phyloP scores from a whole-genome alignment of 768 basidiomycete genomes.

The Jaapia argillacea region DNA sequence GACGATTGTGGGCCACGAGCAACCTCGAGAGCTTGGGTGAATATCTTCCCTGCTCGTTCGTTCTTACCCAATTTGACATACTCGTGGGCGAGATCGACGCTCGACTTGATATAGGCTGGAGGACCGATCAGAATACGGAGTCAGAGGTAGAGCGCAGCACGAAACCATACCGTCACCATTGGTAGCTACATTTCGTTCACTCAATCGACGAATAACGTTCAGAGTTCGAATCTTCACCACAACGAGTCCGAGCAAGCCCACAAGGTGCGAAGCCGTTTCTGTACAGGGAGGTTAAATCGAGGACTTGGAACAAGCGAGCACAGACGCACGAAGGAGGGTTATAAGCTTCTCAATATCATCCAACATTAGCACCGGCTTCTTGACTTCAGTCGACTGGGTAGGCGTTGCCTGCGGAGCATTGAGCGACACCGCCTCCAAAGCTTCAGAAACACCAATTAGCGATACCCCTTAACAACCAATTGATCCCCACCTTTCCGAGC shows the following conservation, averaged over 20 bases:
- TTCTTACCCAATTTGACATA: constrained; percentile 71
- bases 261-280: constrained; percentile 51
- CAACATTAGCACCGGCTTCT: constrained; percentile 8
- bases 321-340: constrained; percentile 43
- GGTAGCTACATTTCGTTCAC: constrained; percentile 33
- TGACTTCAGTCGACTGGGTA: constrained; percentile 11
- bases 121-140: background rate
- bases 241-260: constrained; percentile 59
- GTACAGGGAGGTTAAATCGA: background rate
- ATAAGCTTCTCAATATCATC: constrained; percentile 25
- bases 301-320: background rate
- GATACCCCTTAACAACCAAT: background rate
- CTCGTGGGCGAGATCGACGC: constrained; percentile 68
- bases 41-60: constrained; percentile 55
- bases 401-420: constrained; percentile 6
- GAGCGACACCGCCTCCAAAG: constrained; percentile 11
- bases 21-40: constrained; percentile 41
- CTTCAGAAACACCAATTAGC: constrained; percentile 3
- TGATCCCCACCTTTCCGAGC: background rate
- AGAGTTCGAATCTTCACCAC: constrained; percentile 61
- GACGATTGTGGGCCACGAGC: constrained; percentile 36
- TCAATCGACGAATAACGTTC: constrained; percentile 50
- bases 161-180: constrained; percentile 39
- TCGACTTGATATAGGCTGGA: constrained; percentile 52
- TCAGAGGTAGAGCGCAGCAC: no score